phyloP scores from a whole-genome alignment of 306 rosid species.

The Glycyrrhiza uralensis region DNA sequence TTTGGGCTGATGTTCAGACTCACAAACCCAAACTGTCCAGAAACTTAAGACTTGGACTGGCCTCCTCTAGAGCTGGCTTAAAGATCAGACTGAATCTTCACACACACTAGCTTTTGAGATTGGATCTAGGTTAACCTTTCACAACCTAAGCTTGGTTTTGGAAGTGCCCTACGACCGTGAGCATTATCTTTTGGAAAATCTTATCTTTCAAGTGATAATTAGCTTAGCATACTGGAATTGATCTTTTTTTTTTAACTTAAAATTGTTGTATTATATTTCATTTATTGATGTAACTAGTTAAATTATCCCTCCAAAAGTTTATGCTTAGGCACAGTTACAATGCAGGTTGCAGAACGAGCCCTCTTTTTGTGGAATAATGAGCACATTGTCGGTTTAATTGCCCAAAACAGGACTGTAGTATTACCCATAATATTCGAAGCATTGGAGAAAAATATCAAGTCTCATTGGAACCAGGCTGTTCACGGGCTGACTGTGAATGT shows the following conservation, averaged over 20 bases:
- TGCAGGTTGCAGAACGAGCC: constrained; percentile 95
- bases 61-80: neutral
- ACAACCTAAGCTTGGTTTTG: neutral
- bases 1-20: neutral
- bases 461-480: constrained; percentile 97
- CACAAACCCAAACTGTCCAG: neutral
- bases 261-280: neutral
- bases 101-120: neutral
- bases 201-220: neutral
- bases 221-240: neutral
- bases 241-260: neutral
- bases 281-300: neutral
- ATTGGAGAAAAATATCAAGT: constrained; percentile 76
- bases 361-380: constrained; percentile 95
- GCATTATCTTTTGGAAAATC: neutral
- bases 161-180: neutral
- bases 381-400: constrained; percentile 86
- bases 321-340: constrained; percentile 24
- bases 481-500: constrained; percentile 83
- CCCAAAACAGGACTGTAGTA: constrained; percentile 72
- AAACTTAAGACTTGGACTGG: neutral
- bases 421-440: constrained; percentile 84
- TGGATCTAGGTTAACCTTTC: neutral
- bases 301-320: neutral
- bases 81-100: neutral